Percentiles rank a stretch among this genome's conserved stretches.
phyloP scores from a whole-genome alignment of 495 filamentous ascomycete genomes.

The Daldinia concentrica region DNA sequence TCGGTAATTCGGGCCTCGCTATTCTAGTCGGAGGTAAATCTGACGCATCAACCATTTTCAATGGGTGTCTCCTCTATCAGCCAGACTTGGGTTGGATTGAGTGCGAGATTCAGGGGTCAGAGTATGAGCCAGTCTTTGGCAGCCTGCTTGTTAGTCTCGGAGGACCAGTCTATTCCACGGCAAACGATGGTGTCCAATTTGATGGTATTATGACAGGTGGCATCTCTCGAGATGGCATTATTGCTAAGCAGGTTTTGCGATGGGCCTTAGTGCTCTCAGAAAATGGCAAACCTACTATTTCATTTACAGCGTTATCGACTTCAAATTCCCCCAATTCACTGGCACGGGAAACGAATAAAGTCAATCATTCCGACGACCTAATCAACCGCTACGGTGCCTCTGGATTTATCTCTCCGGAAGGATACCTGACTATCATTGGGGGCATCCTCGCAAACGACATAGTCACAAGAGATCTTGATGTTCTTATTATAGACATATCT shows the following conservation, averaged over 20 bases:
- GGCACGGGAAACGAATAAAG: background rate
- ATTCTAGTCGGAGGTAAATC: conserved; percentile 78
- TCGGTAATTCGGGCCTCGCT: conserved; percentile 57
- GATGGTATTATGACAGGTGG: conserved; percentile 75
- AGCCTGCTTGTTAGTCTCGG: conserved; percentile 52
- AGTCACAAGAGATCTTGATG: conserved; percentile 47
- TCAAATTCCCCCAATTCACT: background rate
- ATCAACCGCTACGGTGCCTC: conserved; percentile 51
- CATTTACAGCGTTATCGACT: conserved; percentile 30
- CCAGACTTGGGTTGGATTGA: conserved; percentile 57
- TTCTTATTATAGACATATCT: conserved; percentile 34
- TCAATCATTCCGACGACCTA: conserved; percentile 23
- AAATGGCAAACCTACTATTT: conserved; percentile 39
- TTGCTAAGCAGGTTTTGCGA: conserved; percentile 61
- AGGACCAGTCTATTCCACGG: conserved; percentile 1
- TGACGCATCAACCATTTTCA: conserved; percentile 61
- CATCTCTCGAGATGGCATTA: conserved; percentile 65
- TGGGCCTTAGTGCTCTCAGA: conserved; percentile 59
- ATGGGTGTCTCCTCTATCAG: conserved; percentile 73
- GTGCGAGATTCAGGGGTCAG: conserved; percentile 47
- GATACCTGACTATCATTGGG: conserved; percentile 54
- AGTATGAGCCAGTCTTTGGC: conserved; percentile 68
- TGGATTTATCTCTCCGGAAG: conserved; percentile 38
- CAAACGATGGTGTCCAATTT: conserved; percentile 29
- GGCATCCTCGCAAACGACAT: conserved; percentile 57